Conservation (phyloP, 805 yeast species). For the Spathaspora hagerdaliae region DNA sequence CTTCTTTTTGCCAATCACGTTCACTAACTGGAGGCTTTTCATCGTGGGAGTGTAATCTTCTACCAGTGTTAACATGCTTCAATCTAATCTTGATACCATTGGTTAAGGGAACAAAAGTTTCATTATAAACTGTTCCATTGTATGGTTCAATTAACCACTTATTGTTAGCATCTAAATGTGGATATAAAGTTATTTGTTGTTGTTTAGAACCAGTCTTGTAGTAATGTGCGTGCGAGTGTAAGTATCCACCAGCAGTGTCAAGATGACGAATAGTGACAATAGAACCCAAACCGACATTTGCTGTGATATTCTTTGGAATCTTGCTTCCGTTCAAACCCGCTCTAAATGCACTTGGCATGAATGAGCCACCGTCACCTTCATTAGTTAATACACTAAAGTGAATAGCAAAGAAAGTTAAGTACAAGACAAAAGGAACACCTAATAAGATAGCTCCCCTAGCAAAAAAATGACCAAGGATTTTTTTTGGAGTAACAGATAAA, state of each 20-base stretch:
- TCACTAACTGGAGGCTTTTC: constrained; percentile 74
- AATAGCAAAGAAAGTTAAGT: constrained; percentile 54
- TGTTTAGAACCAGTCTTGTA: constrained; percentile 80
- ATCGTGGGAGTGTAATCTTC: constrained; percentile 81
- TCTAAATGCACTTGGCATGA: constrained; percentile 72
- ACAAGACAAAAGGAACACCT: constrained; percentile 55
- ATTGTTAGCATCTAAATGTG: constrained; percentile 73
- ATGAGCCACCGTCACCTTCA: constrained; percentile 71
- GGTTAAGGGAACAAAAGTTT: constrained; percentile 55
- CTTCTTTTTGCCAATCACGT: constrained; percentile 83
- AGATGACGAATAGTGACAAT: constrained; percentile 62
- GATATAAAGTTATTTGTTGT: constrained; percentile 78
- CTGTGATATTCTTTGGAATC: constrained; percentile 55
- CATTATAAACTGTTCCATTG: constrained; percentile 53
- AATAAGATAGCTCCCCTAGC: constrained; percentile 52
- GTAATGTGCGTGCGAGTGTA: constrained; percentile 72
- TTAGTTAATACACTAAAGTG: constrained; percentile 56
- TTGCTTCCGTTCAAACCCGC: constrained; percentile 54
- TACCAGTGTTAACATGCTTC: constrained; percentile 50
- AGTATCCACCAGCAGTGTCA: constrained; percentile 72
- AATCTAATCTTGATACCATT: constrained; percentile 73
- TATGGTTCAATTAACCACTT: constrained; percentile 68
- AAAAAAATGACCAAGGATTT: constrained; percentile 44
- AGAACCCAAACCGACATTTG: constrained; percentile 74
- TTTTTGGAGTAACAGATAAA: constrained; percentile 44